Evolutionary conservation across 176 grass and related monocot genomes (phyloP).

Genomic region (Carex kokanica): DNA sequence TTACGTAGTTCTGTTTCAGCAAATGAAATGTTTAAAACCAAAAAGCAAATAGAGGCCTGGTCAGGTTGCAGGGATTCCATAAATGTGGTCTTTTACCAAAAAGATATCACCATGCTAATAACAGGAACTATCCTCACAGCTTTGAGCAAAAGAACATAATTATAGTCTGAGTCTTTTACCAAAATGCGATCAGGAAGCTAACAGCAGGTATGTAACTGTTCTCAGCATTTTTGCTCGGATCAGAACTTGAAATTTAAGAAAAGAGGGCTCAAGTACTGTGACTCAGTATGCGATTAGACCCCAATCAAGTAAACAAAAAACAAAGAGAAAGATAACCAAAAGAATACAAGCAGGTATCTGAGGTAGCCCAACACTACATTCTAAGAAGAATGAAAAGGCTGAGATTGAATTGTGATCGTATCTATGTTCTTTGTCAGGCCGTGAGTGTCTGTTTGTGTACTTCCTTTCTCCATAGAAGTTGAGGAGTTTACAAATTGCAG

Average conservation of each 20-base stretch:
- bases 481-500: background rate
- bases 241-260: background rate
- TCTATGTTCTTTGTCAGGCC: background rate
- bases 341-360: background rate
- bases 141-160: background rate
- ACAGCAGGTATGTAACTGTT: background rate
- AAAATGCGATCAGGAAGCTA: background rate
- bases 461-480: background rate
- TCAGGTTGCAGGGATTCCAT: background rate
- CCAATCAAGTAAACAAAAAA: background rate
- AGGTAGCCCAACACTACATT: too few relatives aligned
- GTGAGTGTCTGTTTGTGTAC: background rate
- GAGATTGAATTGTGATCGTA: background rate
- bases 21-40: background rate
- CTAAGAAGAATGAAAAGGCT: background rate
- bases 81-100: background rate
- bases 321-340: background rate
- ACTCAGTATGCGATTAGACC: background rate
- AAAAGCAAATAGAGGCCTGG: background rate
- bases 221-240: background rate
- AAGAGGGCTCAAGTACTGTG: background rate
- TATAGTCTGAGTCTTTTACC: background rate
- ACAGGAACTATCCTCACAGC: background rate
- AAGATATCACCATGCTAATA: background rate
- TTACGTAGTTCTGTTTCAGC: background rate